Evolutionary conservation across 768 basidiomycete species (phyloP), one percentile per base, ranked within the genome.

Genomic region (Austroboletus eburneus): DNA sequence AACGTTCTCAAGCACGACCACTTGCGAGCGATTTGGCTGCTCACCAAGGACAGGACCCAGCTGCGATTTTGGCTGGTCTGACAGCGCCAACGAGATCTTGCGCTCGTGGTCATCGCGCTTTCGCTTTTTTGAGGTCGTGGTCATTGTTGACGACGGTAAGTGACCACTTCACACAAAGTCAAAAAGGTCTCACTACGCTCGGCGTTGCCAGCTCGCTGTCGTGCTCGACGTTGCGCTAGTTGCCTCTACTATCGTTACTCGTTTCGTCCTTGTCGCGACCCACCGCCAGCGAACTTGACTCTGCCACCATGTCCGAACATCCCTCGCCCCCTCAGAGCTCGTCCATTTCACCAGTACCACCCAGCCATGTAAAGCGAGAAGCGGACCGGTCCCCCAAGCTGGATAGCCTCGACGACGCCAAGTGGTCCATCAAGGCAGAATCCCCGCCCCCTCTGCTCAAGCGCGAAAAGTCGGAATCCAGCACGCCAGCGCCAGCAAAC

Each of bases 11-110:
- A 37, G 48, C n/a, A 66, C 63, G 50, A 54, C 62, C 60, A 66
- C 57, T 55, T 52, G 46, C 45, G 20, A 52, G 46, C 24, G 45
- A 33, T 39, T 16, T 33, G 18, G 41, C 27, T 47, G 64, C 72
- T 59, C 56, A 79, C 79, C 79, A 42, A 81, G 69, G 27, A 78
- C 70, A 43, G 79, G 79, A 17, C 78, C 80, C 25, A 70, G 58
- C 58, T 69, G 69, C 21, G 63, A 56, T 43, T 51, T 65, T 39
- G 64, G 64, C 53, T 62, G 62, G 47, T 51, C 46, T 29, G 71
- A 69, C 45, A 72, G 48, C 52, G 64, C 60, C 29, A 78, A 65
- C 37, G 69, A 65, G 45, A 71, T 49, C 42, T 65, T 65, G 32
- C 49, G 57, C 34, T 61, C 51, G 48, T 69, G 69, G 42, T 58